phyloP scores from a whole-genome alignment of 2,329 filamentous ascomycete species.

The Botryotinia convoluta region DNA sequence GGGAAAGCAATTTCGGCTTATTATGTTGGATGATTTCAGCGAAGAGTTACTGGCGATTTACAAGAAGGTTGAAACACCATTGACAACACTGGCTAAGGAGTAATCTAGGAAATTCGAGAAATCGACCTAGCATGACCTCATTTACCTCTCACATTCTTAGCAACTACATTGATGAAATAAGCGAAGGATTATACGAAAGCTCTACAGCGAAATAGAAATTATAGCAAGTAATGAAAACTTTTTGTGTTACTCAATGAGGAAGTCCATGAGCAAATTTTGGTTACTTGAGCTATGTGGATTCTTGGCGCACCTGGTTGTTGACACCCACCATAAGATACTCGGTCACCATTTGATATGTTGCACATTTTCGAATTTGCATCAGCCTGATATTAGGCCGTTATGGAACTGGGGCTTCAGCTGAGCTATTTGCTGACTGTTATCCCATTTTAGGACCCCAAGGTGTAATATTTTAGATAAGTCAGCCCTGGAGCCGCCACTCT shows the following conservation, averaged over 20 bases:
- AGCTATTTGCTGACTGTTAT: background rate
- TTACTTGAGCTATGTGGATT: background rate
- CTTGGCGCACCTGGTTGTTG: background rate
- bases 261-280: background rate
- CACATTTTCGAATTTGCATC: background rate
- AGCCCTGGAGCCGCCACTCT: background rate
- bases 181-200: background rate
- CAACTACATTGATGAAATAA: background rate
- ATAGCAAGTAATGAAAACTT: background rate
- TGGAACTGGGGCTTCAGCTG: constrained; percentile 11
- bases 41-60: constrained; percentile 57
- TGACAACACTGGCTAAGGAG: background rate
- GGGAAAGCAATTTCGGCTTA: constrained; percentile 56
- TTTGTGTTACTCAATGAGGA: background rate
- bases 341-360: background rate
- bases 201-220: background rate
- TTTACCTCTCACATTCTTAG: background rate
- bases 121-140: background rate
- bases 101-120: too few relatives aligned
- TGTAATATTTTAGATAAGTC: background rate
- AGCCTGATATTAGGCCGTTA: background rate
- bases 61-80: background rate
- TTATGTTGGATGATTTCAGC: constrained; percentile 62
- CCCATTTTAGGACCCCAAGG: background rate
- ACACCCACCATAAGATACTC: background rate